phyloP scores from a whole-genome alignment of 208 protist species.

The Acanthamoeba castellanii region DNA sequence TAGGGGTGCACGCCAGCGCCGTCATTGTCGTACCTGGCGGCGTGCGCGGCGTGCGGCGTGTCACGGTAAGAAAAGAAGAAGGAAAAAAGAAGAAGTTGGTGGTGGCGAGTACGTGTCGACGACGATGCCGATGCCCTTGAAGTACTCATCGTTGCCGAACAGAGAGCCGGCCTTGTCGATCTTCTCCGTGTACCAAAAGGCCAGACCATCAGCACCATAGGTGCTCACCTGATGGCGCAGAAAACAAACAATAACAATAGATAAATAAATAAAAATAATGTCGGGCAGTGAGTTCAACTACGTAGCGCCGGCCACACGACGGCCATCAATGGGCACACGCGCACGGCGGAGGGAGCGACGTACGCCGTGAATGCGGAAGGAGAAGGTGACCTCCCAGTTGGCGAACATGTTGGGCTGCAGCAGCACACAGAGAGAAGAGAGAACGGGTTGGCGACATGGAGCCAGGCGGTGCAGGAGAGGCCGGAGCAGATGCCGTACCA shows the following conservation, averaged over 20 bases:
- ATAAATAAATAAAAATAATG: neutral
- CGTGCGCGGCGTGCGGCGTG: neutral
- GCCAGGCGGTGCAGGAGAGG: neutral
- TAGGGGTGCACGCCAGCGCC: conserved; percentile 35
- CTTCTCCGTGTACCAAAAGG: conserved; percentile 43
- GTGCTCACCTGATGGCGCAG: neutral
- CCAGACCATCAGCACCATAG: conserved; percentile 28
- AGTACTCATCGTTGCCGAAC: conserved; percentile 42
- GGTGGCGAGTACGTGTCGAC: conserved; percentile 4
- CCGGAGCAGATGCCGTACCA: neutral
- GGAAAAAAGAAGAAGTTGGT: neutral
- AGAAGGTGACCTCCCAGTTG: conserved; percentile 28
- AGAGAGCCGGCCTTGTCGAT: conserved; percentile 20
- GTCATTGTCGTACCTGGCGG: conserved; percentile 9
- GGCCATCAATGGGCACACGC: neutral
- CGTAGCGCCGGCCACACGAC: no score
- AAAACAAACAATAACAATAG: no score
- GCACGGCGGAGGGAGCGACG: neutral
- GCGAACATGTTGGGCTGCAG: conserved; percentile 58
- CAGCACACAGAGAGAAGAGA: no score
- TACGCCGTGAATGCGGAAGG: conserved; percentile 53
- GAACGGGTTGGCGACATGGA: neutral
- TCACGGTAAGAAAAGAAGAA: neutral
- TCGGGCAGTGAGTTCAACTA: no score
- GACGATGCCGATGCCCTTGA: conserved; percentile 40